These are phyloP conservation scores for Syzygium oleosum DNA, from an alignment of 345 rosid species.

Conservation along the genomic window DNA sequence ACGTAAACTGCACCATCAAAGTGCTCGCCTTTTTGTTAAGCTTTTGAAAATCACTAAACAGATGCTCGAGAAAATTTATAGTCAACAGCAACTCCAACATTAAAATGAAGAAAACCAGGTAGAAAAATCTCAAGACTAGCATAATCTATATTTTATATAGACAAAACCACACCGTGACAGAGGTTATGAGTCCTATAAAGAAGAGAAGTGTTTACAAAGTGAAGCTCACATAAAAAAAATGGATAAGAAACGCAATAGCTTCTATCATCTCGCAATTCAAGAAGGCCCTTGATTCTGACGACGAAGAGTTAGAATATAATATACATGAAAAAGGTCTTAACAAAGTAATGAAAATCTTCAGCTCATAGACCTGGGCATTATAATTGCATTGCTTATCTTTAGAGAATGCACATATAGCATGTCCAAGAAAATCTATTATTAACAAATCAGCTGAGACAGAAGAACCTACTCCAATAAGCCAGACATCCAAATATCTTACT, in stretches of 20 bases:
- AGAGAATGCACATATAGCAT: neutral
- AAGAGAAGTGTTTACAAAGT: neutral
- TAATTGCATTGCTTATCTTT: neutral
- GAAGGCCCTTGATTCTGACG: neutral
- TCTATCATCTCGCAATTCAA: neutral
- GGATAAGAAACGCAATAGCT: neutral
- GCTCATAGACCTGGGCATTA: neutral
- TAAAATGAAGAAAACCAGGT: neutral
- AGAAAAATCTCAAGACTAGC: neutral
- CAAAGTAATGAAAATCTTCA: neutral
- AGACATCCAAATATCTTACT: neutral
- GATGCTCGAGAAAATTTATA: neutral
- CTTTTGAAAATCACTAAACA: neutral
- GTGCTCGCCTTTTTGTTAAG: neutral
- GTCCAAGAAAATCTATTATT: neutral
- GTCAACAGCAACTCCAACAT: neutral
- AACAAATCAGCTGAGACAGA: neutral
- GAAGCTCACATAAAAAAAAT: neutral
- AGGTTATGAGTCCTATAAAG: neutral
- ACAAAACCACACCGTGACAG: neutral
- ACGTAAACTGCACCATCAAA: neutral
- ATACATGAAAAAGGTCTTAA: neutral
- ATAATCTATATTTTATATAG: neutral
- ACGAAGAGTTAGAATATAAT: neutral
- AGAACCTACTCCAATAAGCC: neutral